Conservation (phyloP, 2,329 filamentous ascomycete genomes). For the Aspergillus ruber region DNA sequence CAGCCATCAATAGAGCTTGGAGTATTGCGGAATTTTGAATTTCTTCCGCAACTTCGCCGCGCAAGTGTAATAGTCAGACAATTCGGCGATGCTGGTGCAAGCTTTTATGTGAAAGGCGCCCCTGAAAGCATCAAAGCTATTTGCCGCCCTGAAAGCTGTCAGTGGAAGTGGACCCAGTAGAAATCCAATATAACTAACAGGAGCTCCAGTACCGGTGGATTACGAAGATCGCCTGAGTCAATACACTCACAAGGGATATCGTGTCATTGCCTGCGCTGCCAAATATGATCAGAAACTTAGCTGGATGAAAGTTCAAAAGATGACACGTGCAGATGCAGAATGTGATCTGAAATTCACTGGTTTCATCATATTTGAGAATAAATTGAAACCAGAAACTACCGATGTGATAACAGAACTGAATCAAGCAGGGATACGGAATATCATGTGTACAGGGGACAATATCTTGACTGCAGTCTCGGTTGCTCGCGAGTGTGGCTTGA, state of each 20-base stretch:
- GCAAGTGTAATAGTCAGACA: constrained; percentile 89
- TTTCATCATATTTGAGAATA: constrained; percentile 99
- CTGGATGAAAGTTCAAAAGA: constrained; percentile 92
- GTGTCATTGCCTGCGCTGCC: constrained; percentile 91
- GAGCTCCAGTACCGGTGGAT: constrained; percentile 64
- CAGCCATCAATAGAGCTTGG: constrained; percentile 68
- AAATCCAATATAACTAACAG: constrained; percentile 5
- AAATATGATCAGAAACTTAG: constrained; percentile 81
- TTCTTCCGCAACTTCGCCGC: constrained; percentile 83
- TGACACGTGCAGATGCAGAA: constrained; percentile 81
- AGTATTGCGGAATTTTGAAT: constrained; percentile 87
- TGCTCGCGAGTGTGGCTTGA: constrained; percentile 77
- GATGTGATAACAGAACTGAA: constrained; percentile 74
- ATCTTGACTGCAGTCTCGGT: constrained; percentile 96
- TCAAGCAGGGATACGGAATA: constrained; percentile 74
- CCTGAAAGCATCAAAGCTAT: constrained; percentile 96
- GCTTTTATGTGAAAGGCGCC: constrained; percentile 92
- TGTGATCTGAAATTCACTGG: constrained; percentile 78
- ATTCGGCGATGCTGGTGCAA: constrained; percentile 75
- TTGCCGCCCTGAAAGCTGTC: constrained; percentile 72
- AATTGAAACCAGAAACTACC: constrained; percentile 81
- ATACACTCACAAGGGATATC: constrained; percentile 93
- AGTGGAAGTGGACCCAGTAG: constrained; percentile 28
- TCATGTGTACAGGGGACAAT: constrained; percentile 98
- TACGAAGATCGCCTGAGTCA: constrained; percentile 83